phyloP scores from a whole-genome alignment of 2,329 filamentous ascomycete genomes.

The Xylaria sp. region DNA sequence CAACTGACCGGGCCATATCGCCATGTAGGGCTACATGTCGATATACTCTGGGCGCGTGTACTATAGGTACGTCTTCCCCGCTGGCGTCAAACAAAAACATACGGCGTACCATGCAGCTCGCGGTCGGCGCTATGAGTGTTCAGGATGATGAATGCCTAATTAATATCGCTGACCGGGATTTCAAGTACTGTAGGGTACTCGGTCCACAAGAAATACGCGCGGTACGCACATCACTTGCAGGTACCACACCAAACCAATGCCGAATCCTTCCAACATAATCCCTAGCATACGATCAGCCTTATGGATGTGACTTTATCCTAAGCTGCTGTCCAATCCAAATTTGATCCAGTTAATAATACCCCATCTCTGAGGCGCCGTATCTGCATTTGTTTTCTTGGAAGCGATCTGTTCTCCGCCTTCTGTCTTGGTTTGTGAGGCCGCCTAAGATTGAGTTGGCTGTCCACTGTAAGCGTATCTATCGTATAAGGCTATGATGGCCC shows the following conservation, averaged over 20 bases:
- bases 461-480: background rate
- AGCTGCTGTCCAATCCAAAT: constrained; percentile 27
- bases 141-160: constrained; percentile 15
- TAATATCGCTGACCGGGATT: constrained; percentile 28
- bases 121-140: constrained; percentile 5
- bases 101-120: constrained; percentile 17
- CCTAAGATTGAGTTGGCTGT: background rate
- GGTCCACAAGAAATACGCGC: constrained; percentile 6
- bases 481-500: background rate
- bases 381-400: constrained; percentile 24
- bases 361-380: constrained; percentile 18
- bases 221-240: constrained; percentile 25
- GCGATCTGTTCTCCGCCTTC: constrained; percentile 19
- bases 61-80: constrained; percentile 8
- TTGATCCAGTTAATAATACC: constrained; percentile 3
- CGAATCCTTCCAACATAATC: constrained; percentile 31
- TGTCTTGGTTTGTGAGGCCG: background rate
- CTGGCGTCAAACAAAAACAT: background rate
- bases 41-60: constrained; percentile 21
- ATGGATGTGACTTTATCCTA: constrained; percentile 35
- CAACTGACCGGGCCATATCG: constrained; percentile 24
- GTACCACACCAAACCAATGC: constrained; percentile 32
- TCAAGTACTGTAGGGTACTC: constrained; percentile 2
- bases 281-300: constrained; percentile 38
- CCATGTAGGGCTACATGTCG: constrained; percentile 36